phyloP scores from a whole-genome alignment of 2,329 filamentous ascomycete genomes.

The Ophiocordyceps polyrhachis-furcata region DNA sequence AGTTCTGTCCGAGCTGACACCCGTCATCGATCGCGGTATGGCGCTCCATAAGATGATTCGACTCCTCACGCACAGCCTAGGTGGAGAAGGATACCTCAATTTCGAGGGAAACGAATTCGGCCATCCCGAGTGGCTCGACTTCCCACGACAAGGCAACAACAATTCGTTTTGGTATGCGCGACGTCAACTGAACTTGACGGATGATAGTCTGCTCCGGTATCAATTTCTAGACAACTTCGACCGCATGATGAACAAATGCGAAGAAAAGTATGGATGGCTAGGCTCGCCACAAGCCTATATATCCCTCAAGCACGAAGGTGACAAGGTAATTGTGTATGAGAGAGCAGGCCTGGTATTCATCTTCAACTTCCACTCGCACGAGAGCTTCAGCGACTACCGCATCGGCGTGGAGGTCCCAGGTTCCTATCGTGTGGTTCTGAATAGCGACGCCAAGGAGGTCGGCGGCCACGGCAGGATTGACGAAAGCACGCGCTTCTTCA shows the following conservation, averaged over 20 bases:
- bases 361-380: conserved; percentile 83
- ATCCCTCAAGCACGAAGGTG: conserved; percentile 77
- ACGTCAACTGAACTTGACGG: conserved; percentile 80
- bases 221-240: conserved; percentile 89
- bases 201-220: conserved; percentile 74
- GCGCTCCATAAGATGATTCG: conserved; percentile 95
- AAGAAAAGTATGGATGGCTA: conserved; percentile 84
- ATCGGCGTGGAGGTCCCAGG: conserved; percentile 72
- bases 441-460: conserved; percentile 57
- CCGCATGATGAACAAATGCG: conserved; percentile 70
- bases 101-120: conserved; percentile 99
- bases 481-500: conserved; percentile 75
- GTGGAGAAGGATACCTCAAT: conserved; percentile 93
- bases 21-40: conserved; percentile 78
- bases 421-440: conserved; percentile 73
- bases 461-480: conserved; percentile 68
- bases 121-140: conserved; percentile 97
- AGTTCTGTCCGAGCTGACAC: conserved; percentile 59
- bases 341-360: conserved; percentile 76
- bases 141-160: conserved; percentile 79
- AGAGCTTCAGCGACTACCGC: conserved; percentile 82
- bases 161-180: conserved; percentile 93
- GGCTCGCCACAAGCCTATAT: conserved; percentile 74
- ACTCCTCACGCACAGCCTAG: conserved; percentile 74
- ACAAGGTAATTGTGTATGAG: conserved; percentile 95